A percentile compares a stretch with the other conserved stretches of the same genome.
These are phyloP conservation scores for Sanghuangporus weigelae DNA, from an alignment of 1,284 basidiomycete species.

Conservation along the genomic window DNA sequence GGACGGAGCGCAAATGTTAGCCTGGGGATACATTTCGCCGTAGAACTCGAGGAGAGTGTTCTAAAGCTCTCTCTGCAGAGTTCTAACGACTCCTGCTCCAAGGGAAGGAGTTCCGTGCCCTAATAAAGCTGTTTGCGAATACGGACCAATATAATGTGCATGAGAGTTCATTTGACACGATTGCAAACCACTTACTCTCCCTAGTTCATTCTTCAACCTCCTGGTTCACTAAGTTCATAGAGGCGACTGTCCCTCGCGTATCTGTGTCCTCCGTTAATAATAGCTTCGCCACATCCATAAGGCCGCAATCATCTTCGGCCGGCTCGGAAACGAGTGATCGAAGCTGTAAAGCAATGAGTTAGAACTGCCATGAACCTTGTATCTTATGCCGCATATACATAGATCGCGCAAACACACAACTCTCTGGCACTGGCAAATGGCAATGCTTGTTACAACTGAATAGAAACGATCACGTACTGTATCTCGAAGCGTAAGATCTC, in stretches of 20 bases:
- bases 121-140: neutral
- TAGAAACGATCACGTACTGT: neutral
- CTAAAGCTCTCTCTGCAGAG: neutral
- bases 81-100: neutral
- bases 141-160: neutral
- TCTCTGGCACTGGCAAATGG: too few relatives aligned
- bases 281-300: neutral
- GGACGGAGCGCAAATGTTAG: neutral
- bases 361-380: too few relatives aligned
- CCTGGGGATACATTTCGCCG: conserved; percentile 1
- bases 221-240: neutral
- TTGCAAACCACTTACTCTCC: neutral
- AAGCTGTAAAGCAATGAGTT: neutral
- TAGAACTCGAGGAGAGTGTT: neutral
- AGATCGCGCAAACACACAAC: too few relatives aligned
- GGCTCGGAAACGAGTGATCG: neutral
- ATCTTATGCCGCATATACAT: too few relatives aligned
- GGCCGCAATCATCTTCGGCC: neutral
- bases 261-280: neutral
- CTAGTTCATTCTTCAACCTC: conserved; percentile 2
- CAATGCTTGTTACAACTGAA: too few relatives aligned
- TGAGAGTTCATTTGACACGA: neutral
- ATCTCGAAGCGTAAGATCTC: neutral
- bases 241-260: neutral
- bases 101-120: neutral